Percentiles rank a stretch among this genome's conserved stretches.
phyloP scores from a whole-genome alignment of 2,329 filamentous ascomycete species.

The Cercospora citrullina region DNA sequence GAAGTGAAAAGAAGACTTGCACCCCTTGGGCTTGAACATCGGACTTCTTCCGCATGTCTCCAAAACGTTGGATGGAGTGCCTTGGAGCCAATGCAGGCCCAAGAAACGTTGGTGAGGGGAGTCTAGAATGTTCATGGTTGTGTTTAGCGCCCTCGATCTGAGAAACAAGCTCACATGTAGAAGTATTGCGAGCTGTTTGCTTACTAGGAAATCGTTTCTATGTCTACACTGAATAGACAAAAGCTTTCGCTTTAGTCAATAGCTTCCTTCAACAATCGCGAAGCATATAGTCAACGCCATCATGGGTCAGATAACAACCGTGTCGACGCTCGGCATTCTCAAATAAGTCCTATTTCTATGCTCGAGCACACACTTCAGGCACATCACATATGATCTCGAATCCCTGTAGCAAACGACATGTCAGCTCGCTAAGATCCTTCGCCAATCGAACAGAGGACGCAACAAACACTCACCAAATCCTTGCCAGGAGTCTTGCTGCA shows the following conservation, averaged over 20 bases:
- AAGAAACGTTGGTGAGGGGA: not conserved
- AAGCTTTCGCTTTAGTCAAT: not conserved
- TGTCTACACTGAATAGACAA: not conserved
- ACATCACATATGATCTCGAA: conserved; percentile 6
- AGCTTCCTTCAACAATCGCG: not conserved
- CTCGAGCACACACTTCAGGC: not conserved
- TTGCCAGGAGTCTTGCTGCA: not conserved
- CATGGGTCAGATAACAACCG: not conserved
- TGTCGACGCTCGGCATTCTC: not conserved
- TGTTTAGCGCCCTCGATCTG: not conserved
- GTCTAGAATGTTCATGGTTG: not conserved
- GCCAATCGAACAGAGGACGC: not conserved
- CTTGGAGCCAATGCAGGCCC: not conserved
- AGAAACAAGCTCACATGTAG: not conserved
- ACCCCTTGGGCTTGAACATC: not conserved
- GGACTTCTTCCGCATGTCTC: not conserved
- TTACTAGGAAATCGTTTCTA: not conserved
- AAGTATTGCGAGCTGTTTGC: not conserved
- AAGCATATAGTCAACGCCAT: not conserved
- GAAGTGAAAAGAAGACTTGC: not conserved
- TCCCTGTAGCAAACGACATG: not conserved
- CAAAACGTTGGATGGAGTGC: not conserved
- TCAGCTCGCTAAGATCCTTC: too few species aligned
- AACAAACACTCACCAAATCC: conserved; percentile 2
- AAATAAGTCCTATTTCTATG: not conserved